Evolutionary conservation across 2,329 filamentous ascomycete genomes (phyloP).

Genomic region (Arthrinium phaeospermum): DNA sequence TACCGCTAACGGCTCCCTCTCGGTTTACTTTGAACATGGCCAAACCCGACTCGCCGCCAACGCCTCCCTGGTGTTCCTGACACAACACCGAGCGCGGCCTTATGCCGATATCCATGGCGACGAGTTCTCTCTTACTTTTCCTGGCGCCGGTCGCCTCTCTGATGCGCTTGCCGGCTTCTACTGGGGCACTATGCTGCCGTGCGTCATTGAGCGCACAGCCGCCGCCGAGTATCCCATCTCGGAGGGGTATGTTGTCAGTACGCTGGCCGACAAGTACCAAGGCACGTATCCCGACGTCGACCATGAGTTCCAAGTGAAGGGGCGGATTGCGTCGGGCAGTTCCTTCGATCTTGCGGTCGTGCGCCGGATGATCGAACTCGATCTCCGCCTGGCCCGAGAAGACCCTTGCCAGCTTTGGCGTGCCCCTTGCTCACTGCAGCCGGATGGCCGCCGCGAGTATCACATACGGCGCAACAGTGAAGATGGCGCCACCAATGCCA

Average conservation of each 20-base stretch:
- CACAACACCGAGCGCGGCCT: slow-evolving; percentile 20
- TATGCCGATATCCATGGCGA: slow-evolving; percentile 24
- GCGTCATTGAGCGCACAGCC: slow-evolving; percentile 24
- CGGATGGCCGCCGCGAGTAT: slow-evolving; percentile 24
- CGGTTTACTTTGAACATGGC: not conserved
- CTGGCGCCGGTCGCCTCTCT: slow-evolving; percentile 19
- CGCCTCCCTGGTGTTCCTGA: slow-evolving; percentile 4
- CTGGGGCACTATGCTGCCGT: slow-evolving; percentile 26
- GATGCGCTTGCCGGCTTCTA: slow-evolving; percentile 25
- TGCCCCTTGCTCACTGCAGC: slow-evolving; percentile 26
- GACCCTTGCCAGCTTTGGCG: slow-evolving; percentile 25
- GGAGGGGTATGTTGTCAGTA: slow-evolving; percentile 25
- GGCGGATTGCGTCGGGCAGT: slow-evolving; percentile 20
- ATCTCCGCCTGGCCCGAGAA: slow-evolving; percentile 25
- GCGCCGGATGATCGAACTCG: slow-evolving; percentile 26
- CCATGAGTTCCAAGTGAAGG: slow-evolving; percentile 27
- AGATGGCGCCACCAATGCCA: slow-evolving; percentile 24
- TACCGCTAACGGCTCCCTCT: not conserved
- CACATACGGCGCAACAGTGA: slow-evolving; percentile 25
- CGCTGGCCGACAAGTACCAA: slow-evolving; percentile 26
- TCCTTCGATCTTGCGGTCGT: slow-evolving; percentile 24
- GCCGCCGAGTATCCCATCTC: slow-evolving; percentile 22
- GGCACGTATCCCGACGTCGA: slow-evolving; percentile 27
- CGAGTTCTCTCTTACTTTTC: slow-evolving; percentile 21
- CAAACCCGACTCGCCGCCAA: not conserved